These are phyloP conservation scores for Penicillium crustosum DNA, from an alignment of 2,329 filamentous ascomycete species.

Conservation along the genomic window DNA sequence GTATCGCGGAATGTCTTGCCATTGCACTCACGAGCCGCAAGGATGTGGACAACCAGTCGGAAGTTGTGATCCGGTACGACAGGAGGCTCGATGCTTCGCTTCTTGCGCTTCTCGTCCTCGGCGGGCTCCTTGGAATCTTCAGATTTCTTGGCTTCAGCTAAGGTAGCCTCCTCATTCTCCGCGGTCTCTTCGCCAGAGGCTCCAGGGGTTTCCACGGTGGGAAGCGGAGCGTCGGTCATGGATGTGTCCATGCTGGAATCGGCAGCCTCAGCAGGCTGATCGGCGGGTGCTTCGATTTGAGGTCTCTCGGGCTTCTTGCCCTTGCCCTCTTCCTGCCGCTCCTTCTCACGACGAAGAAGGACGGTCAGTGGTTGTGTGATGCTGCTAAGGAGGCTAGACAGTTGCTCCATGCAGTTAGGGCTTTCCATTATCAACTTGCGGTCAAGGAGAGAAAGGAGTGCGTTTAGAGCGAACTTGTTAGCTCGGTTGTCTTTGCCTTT, in stretches of 20 bases:
- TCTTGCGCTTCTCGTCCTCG: conserved; percentile 56
- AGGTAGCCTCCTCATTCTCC: conserved; percentile 34
- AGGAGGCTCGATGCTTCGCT: conserved; percentile 70
- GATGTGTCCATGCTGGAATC: conserved; percentile 40
- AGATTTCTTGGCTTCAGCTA: conserved; percentile 26
- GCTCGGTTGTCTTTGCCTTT: conserved; percentile 83
- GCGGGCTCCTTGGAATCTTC: conserved; percentile 42
- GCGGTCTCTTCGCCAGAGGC: conserved; percentile 28
- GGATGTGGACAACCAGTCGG: conserved; percentile 91
- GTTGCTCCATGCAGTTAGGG: conserved; percentile 90
- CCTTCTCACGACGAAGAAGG: conserved; percentile 79
- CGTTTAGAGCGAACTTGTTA: conserved; percentile 88
- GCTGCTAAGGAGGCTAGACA: conserved; percentile 81
- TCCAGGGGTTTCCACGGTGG: conserved; percentile 33
- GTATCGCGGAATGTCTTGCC: conserved; percentile 98
- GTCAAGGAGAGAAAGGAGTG: conserved; percentile 81
- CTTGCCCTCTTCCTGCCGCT: conserved; percentile 56
- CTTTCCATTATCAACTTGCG: conserved; percentile 96
- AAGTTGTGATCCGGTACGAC: conserved; percentile 86
- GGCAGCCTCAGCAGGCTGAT: conserved; percentile 26
- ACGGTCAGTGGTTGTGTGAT: conserved; percentile 84
- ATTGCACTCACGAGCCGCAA: conserved; percentile 93
- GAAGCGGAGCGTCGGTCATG: conserved; percentile 39
- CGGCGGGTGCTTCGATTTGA: conserved; percentile 17
- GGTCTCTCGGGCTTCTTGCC: conserved; percentile 38